These are phyloP conservation scores for Sarocladium brachiariae DNA, from an alignment of 2,329 filamentous ascomycete species.

Conservation along the genomic window DNA sequence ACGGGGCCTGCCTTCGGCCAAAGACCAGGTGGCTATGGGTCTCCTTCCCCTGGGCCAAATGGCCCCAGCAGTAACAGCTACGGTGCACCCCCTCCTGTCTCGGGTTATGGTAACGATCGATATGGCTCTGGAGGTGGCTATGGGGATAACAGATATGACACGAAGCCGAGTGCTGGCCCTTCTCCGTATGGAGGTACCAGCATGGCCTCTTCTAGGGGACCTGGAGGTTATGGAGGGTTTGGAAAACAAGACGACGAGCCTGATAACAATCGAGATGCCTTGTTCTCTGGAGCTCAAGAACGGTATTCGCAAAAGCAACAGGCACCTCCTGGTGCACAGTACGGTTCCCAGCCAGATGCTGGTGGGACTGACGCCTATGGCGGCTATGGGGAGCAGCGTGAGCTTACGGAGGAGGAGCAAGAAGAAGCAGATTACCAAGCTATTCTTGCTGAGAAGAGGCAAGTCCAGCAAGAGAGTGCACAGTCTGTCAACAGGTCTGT, in stretches of 20 bases:
- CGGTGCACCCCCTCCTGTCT: constrained; percentile 19
- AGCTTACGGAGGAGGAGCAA: constrained; percentile 75
- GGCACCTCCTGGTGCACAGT: constrained; percentile 1
- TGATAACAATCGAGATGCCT: constrained; percentile 52
- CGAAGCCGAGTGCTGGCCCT: constrained; percentile 20
- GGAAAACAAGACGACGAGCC: constrained; percentile 38
- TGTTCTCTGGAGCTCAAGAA: constrained; percentile 53
- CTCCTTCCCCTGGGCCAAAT: constrained; percentile 23
- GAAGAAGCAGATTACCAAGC: constrained; percentile 66
- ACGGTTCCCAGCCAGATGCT: constrained; percentile 17
- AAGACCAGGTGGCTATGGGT: constrained; percentile 15
- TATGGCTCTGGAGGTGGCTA: constrained; percentile 47
- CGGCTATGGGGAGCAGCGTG: constrained; percentile 60
- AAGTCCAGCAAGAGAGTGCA: constrained; percentile 71
- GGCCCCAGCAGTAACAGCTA: constrained; percentile 12
- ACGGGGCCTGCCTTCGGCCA: constrained; percentile 19
- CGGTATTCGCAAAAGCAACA: constrained; percentile 36
- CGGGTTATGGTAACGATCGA: constrained; percentile 46
- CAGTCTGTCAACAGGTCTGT: constrained; percentile 32
- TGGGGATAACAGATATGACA: constrained; percentile 46
- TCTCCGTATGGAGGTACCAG: constrained; percentile 18
- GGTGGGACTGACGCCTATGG: constrained; percentile 29
- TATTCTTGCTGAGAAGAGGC: constrained; percentile 44
- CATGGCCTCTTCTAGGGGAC: constrained; percentile 34
- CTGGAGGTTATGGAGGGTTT: constrained; percentile 56